A percentile compares a stretch with the other conserved stretches of the same genome.
These are phyloP conservation scores for Candolleomyces efflorescens DNA, from an alignment of 768 basidiomycete species.

Conservation along the genomic window DNA sequence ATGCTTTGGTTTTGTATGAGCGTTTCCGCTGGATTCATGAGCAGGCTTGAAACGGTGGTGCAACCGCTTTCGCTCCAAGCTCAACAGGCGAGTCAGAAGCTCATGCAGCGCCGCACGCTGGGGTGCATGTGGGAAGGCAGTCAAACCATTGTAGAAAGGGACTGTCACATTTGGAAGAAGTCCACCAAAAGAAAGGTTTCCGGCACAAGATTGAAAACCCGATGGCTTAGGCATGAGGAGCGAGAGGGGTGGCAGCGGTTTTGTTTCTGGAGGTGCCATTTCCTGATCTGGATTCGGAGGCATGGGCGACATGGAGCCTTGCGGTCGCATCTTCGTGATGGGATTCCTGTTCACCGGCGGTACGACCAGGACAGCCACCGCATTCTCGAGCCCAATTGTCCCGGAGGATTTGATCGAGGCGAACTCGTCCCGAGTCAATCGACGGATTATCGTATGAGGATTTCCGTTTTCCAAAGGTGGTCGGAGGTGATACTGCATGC, in stretches of 20 bases:
- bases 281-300: slow-evolving; percentile 22
- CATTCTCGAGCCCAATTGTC: slow-evolving; percentile 44
- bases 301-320: slow-evolving; percentile 32
- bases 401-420: slow-evolving; percentile 40
- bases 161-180: slow-evolving; percentile 28
- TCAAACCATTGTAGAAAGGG: slow-evolving; percentile 66
- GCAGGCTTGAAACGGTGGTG: not conserved
- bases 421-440: slow-evolving; percentile 64
- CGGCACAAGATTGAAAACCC: not conserved
- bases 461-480: slow-evolving; percentile 7
- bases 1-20: slow-evolving; percentile 33
- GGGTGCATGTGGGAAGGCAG: slow-evolving; percentile 56
- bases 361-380: slow-evolving; percentile 64
- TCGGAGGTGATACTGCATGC: slow-evolving; percentile 18
- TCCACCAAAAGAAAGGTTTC: slow-evolving; percentile 10
- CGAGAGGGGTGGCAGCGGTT: slow-evolving; percentile 26
- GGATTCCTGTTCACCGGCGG: slow-evolving; percentile 61
- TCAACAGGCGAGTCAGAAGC: slow-evolving; percentile 43
- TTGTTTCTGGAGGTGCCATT: not conserved
- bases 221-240: slow-evolving; percentile 17
- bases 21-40: not conserved
- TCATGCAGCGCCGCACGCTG: slow-evolving; percentile 60
- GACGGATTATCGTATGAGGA: slow-evolving; percentile 43
- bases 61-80: not conserved
- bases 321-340: slow-evolving; percentile 38